These are phyloP conservation scores for Acmispon strigosus DNA, from an alignment of 306 rosid genomes.

Conservation along the genomic window DNA sequence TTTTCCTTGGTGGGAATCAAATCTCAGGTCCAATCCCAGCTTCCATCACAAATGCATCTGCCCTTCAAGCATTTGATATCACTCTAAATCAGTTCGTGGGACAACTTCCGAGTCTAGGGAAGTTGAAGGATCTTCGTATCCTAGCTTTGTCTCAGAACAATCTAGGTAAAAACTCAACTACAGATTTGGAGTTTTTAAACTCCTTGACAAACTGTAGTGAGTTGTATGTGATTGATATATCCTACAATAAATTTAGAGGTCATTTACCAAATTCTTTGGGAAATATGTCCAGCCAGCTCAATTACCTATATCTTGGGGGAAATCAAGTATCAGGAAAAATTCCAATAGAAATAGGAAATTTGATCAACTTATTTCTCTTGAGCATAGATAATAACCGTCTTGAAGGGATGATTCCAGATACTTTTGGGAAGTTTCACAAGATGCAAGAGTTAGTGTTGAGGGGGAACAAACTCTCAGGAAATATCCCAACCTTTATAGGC, in stretches of 20 bases:
- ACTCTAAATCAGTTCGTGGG: neutral
- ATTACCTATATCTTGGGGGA: rapidly evolving
- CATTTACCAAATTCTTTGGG: slow-evolving; percentile 18
- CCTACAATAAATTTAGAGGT: slow-evolving; percentile 30
- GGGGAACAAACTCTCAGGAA: slow-evolving; percentile 23
- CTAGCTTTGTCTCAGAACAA: neutral
- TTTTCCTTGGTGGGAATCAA: neutral
- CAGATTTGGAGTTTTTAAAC: slow-evolving; percentile 26
- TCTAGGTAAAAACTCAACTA: slow-evolving; percentile 24
- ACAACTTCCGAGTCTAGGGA: slow-evolving; percentile 21
- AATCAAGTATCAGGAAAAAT: slow-evolving; percentile 24
- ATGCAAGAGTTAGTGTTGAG: neutral
- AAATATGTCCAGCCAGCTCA: slow-evolving; percentile 31
- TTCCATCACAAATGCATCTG: slow-evolving; percentile 32
- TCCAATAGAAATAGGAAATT: slow-evolving; percentile 17
- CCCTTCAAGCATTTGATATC: neutral
- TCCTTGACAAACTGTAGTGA: slow-evolving; percentile 26
- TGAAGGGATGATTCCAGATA: slow-evolving; percentile 13
- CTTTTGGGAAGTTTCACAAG: slow-evolving; percentile 15
- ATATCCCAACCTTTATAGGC: slow-evolving; percentile 12
- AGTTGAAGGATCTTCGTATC: neutral
- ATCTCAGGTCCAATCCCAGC: slow-evolving; percentile 31
- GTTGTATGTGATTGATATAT: neutral
- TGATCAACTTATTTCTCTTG: neutral
- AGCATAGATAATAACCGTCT: neutral